Evolutionary conservation across 225 moss, liverwort and hornwort genomes (phyloP).

Genomic region (Polytrichum commune): DNA sequence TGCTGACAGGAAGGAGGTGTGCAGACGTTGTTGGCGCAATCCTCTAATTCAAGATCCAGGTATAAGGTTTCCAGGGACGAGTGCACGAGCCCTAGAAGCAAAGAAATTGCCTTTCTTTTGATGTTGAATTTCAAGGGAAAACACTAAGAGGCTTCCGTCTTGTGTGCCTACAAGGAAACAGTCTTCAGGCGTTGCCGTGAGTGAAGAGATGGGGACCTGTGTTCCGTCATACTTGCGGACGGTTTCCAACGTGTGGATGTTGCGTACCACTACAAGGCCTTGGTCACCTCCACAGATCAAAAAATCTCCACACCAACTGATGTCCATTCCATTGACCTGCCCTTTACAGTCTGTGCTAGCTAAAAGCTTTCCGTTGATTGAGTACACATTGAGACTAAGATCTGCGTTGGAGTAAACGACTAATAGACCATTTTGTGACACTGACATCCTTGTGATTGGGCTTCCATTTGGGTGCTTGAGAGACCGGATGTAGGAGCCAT

Average conservation of each 20-base stretch:
- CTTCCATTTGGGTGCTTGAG: constrained; percentile 35
- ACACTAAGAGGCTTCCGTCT: constrained; percentile 32
- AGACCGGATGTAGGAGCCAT: constrained; percentile 35
- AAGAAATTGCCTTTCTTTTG: constrained; percentile 19
- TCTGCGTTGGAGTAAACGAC: constrained; percentile 40
- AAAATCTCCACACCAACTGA: constrained; percentile 42
- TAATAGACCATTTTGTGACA: constrained; percentile 33
- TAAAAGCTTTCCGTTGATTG: constrained; percentile 37
- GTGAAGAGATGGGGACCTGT: constrained; percentile 24
- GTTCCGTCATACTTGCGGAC: constrained; percentile 31
- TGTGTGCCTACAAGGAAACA: constrained; percentile 39
- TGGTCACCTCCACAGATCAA: constrained; percentile 37
- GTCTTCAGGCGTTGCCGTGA: constrained; percentile 36
- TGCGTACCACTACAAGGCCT: constrained; percentile 36
- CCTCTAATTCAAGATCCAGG: constrained; percentile 7
- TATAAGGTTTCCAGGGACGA: constrained; percentile 9
- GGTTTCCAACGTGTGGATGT: constrained; percentile 27
- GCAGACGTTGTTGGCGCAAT: not conserved
- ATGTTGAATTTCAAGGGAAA: constrained; percentile 30
- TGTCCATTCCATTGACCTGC: constrained; percentile 37
- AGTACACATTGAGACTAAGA: constrained; percentile 33
- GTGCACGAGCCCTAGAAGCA: constrained; percentile 5
- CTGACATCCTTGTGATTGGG: constrained; percentile 28
- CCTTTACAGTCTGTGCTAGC: constrained; percentile 33
- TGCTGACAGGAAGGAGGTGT: not conserved